Base-by-base conservation (phyloP, 202 grass and related monocot genomes). In the Schoenoplectus tabernaemontani region DNA sequence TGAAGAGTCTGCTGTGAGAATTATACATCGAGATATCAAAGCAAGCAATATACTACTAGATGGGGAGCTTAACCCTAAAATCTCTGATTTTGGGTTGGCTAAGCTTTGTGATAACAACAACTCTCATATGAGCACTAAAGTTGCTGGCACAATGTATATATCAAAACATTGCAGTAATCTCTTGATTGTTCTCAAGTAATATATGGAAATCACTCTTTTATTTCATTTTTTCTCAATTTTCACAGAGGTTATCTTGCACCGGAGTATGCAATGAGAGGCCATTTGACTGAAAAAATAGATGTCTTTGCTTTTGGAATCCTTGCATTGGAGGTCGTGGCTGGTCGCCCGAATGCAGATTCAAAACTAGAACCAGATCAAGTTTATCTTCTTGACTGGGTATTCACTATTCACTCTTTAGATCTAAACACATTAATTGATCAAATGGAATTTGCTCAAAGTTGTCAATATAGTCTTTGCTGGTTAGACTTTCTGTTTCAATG, bases 201-300 rank as follows among this genome's bases (percentile, higher is more conserved):
- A 59, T 5, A 37, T 64, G 56, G 32, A 53, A 53, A 24, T 42
- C 61, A 1, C 7, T 4, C 12, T 26, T 44, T 7, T 37, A 16
- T 46, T 60, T 60, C 23, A 26, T 59, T 44, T 23, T 43, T 57
- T 22, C 15, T 62, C 17, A 24, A 39, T n/a, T 75, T 80, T 77
- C 20, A 19, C 57, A 87, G 85, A 73, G 93, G 91, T 73, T 97
- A 93, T 83, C 84, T 97, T 34, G 94, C 94, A 83, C 94, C 94
- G 0, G 94, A 97, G 82, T 97, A 97, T 30, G 94, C 94, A 44
- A 91, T 97, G 93, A 93, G 89, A 83, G 93, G 93, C 30, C 93
- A 93, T 82, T 69, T 97, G 51, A 97, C 91, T 0, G 93, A 97
- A 61, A 97, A 97, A 79, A 71, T 82, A 22, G 93, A 97, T 26